These are phyloP conservation scores for Takakia lepidozioides DNA, from an alignment of 225 moss, liverwort and hornwort species.

Conservation along the genomic window DNA sequence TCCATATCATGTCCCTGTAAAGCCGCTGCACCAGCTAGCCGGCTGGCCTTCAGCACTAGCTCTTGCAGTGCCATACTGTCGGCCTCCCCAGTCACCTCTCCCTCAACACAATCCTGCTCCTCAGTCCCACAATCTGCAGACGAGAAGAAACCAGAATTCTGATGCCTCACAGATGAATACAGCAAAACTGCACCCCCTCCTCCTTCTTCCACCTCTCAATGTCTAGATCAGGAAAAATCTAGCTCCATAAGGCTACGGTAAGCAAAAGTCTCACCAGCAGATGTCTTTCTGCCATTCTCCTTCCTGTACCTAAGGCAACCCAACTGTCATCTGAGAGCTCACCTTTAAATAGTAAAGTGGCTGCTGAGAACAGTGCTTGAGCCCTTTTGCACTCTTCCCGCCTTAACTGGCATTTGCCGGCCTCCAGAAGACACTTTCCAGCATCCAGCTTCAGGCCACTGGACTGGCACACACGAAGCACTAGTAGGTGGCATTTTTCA, in stretches of 20 bases:
- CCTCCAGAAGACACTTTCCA: slow-evolving; percentile 14
- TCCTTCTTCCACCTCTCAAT: too few species aligned
- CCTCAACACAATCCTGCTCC: background rate
- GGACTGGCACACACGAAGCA: slow-evolving; percentile 7
- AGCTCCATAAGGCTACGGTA: too few species aligned
- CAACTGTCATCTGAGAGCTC: too few species aligned
- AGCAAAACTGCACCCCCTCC: too few species aligned
- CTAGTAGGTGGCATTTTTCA: slow-evolving; percentile 8
- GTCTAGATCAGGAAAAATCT: too few species aligned
- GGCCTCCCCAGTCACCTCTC: background rate
- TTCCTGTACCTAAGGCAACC: too few species aligned
- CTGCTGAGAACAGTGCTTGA: slow-evolving; percentile 11
- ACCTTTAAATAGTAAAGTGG: slow-evolving; percentile 8
- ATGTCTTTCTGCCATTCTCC: too few species aligned
- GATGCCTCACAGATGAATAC: too few species aligned
- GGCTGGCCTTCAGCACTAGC: slow-evolving; percentile 8
- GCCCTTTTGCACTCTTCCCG: slow-evolving; percentile 10
- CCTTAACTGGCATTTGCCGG: slow-evolving; percentile 11
- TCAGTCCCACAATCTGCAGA: slow-evolving; percentile 4
- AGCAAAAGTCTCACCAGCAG: too few species aligned
- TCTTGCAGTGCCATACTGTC: slow-evolving; percentile 6
- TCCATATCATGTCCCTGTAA: slow-evolving; percentile 5
- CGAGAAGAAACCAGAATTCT: background rate
- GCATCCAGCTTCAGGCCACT: slow-evolving; percentile 14
- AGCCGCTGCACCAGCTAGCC: slow-evolving; percentile 14